Base-by-base conservation (phyloP, 1,284 basidiomycete genomes). In the Mrakiaceae sp. region DNA sequence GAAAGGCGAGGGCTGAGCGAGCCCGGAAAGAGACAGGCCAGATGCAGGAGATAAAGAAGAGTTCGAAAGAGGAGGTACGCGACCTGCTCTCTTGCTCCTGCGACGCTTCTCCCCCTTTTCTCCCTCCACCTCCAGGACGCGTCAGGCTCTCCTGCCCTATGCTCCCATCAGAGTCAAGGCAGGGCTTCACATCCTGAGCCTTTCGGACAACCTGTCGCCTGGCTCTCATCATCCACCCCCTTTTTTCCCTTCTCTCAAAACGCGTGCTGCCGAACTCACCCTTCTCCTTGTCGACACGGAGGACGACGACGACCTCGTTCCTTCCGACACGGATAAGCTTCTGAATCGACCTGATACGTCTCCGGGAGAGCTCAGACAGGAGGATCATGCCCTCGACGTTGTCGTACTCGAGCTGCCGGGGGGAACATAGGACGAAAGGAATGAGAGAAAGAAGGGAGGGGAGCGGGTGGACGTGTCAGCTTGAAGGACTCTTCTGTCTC, bases 361-460 rank as follows among this genome's bases (percentile, higher is more conserved):
- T 83, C 72, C 96, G 81, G 16, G 93, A 97, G 7, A 99, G 85
- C 77, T 98, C 96, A 8, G 95, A 97, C 39, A 98, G 85, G 44
- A 98, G 79, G 71, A 99, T 98, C 95, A 99, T 99, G 71, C 96
- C 95, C 76, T 99, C 96, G 66, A 95, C 96, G 75, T 94, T 94
- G 78, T 98, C 95, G 75, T 98, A 98, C 78, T 98, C 94, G 72
- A 98, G 86, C 92, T 96, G 76, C 10, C 8, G 43, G 10, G 39
- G 7, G 16, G 50, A 8, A 27, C 44, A 39, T 9, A 39, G 56
- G 14, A 40, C 11, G 10, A 53, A n/a, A 50, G 48, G 58, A 5
- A 54, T n/a, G 39, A 43, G 67, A 61, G 5, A 51, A 42, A 40
- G 5, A 11, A 51, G 10, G 58, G 9, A 46, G 47, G 27, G 27